Percentiles rank a stretch among this genome's conserved stretches.
Conservation (phyloP, 2,329 filamentous ascomycete species). For the Aspergillus ochraceoroseus region DNA sequence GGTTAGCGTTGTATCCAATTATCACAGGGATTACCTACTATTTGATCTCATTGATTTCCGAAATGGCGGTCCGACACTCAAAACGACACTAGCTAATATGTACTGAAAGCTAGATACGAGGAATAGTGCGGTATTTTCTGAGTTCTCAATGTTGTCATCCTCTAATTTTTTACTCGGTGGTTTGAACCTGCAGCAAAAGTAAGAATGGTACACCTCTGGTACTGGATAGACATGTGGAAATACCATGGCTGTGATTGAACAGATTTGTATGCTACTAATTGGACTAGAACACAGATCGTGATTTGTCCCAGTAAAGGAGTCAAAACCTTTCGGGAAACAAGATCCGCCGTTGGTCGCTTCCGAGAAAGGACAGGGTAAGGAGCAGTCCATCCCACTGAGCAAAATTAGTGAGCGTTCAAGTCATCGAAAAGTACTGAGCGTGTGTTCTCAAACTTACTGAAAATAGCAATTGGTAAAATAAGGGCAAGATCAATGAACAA, state of each 20-base stretch:
- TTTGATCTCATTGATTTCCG: constrained; percentile 75
- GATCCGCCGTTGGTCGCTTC: constrained; percentile 84
- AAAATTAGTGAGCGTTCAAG: constrained; percentile 3
- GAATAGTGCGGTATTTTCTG: constrained; percentile 88
- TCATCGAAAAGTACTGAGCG: background rate
- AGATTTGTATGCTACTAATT: constrained; percentile 66
- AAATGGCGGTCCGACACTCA: constrained; percentile 89
- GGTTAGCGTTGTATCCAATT: constrained; percentile 5
- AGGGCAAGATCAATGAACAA: constrained; percentile 89
- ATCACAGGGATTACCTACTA: constrained; percentile 50
- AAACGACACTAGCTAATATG: constrained; percentile 79
- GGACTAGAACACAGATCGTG: constrained; percentile 68
- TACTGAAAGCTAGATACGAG: constrained; percentile 91
- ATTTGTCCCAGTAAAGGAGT: constrained; percentile 88
- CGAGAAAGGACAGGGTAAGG: constrained; percentile 70
- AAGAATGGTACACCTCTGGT: constrained; percentile 9
- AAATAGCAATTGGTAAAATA: constrained; percentile 93
- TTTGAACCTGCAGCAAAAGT: constrained; percentile 56
- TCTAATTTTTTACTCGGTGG: constrained; percentile 72
- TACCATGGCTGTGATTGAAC: constrained; percentile 78
- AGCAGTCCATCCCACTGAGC: constrained; percentile 85
- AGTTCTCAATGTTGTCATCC: constrained; percentile 82
- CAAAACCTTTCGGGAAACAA: constrained; percentile 89
- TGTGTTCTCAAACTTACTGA: constrained; percentile 56
- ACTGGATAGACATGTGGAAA: constrained; percentile 18